Base-by-base conservation (phyloP, 2,329 filamentous ascomycete genomes). In the Emericellopsis cladophorae region DNA sequence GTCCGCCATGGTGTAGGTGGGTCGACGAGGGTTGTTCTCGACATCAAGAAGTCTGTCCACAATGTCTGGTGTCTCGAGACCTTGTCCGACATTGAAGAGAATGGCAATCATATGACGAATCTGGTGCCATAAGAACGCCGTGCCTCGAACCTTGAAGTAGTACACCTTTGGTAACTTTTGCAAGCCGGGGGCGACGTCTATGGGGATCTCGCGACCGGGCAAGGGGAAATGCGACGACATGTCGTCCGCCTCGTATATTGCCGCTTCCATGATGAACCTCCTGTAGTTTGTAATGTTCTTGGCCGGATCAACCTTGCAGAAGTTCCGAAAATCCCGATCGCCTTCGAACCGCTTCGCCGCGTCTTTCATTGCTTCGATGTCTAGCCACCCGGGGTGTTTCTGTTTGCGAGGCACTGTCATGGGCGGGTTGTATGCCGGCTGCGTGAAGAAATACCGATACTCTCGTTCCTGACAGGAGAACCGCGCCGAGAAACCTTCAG, bases 381-480 rank as follows among this genome's bases (percentile, higher is more conserved):
- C 81, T 7, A 98, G 74, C 78, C 83, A 92, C 29, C 88, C 89
- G 48, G 81, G 73, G 6, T 54, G 45, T 2, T 59, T 60, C 5
- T 75, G 39, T 12, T 16, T 33, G 11, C 2, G 16, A 10, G 37
- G 22, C 15, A 14, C 18, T 10, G 12, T 18, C 4, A 12, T 15
- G 2, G 41, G 33, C 21, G 53, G 46, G 7, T 77, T 66, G 54
- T 87, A 95, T 2, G 84, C 85, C 0, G 92, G 92, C 56, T 95
- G 87, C 0, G 92, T 96, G 66, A 98, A 98, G 68, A 95, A 96
- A 63, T 98, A 98, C 43, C 86, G 80, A 65, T 98, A 98, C 49
- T 84, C 81, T 18, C 92, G 75, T 62, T 95, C 88, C 46, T 82
- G 78, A 62, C 92, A 98, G 41, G 84, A 88, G 70, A 95, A 95